Conservation (phyloP, 2,329 filamentous ascomycete species). For the Bipolaris victoriae region DNA sequence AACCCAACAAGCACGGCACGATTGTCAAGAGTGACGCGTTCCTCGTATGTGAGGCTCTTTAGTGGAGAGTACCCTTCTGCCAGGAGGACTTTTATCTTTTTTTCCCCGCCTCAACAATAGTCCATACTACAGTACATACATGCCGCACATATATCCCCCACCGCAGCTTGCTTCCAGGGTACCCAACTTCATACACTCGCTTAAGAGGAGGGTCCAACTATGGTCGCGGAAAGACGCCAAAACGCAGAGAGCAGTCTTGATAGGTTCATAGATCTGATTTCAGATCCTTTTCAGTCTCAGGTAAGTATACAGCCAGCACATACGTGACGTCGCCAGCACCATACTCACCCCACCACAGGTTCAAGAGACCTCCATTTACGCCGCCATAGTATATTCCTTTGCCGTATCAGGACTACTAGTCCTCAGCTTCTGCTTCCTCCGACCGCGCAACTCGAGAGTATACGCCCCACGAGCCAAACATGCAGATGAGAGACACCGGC, state of each 20-base stretch:
- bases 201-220: conserved; percentile 9
- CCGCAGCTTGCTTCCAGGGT: background rate
- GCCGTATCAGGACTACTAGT: conserved; percentile 76
- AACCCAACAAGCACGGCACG: conserved; percentile 12
- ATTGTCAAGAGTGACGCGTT: conserved; percentile 14
- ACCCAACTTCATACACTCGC: conserved; percentile 7
- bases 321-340: background rate
- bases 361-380: conserved; percentile 70
- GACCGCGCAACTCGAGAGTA: conserved; percentile 86
- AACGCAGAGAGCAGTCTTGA: conserved; percentile 31
- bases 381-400: conserved; percentile 80
- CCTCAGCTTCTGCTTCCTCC: conserved; percentile 82
- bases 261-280: conserved; percentile 50
- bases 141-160: background rate
- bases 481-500: conserved; percentile 87
- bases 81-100: background rate
- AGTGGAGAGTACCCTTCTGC: background rate
- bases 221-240: conserved; percentile 22
- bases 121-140: too few relatives aligned
- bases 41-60: background rate
- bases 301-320: conserved; percentile 19
- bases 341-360: conserved; percentile 51
- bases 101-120: background rate
- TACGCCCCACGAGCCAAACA: conserved; percentile 95
- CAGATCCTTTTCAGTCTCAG: conserved; percentile 48